Evolutionary conservation across 2,329 filamentous ascomycete species (phyloP), one percentile per base, ranked within the genome.

Genomic region (Pseudocercospora cruenta): DNA sequence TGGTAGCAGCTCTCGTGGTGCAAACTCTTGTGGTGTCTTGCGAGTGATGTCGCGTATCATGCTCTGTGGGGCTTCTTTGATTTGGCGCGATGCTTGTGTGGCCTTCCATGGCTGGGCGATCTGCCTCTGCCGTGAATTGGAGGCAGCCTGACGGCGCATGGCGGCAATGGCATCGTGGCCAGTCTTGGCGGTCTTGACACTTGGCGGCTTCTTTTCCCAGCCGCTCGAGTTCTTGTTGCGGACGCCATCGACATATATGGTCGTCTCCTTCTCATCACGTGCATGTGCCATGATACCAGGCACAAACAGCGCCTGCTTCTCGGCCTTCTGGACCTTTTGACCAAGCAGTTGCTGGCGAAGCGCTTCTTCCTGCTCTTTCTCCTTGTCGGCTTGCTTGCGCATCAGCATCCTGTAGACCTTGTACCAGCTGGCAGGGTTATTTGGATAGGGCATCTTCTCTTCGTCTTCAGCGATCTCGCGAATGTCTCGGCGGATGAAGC

Each of bases 401-500:
- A 79, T 76, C 28, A 83, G 72, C 67, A 82, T 82, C 19, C 75
- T 82, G 80, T 96, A 97, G 14, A 96, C 84, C 63, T 90, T 88
- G 76, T 90, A 88, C 93, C 93, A 97, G 66, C 88, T 88, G 39
- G 82, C 82, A 0, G 90, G 87, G 68, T 92, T 85, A 63, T 84
- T 84, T 0, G 91, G 91, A 24, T 87, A 82, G 71, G 89, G 86
- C 26, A 87, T 86, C 75, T 90, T 88, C 54, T 82, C 80, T 49
- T 88, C 39, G 47, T 83, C 57, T 22, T 63, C 55, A 26, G 59
- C 16, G 78, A 88, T 90, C 63, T 87, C 81, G 1, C 88, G 88
- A 68, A 97, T 91, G 73, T 97, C 89, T 57, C 88, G 87, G 60
- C 87, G 86, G 78, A 98, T 95, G 74, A 97, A 86, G 28, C 87